A percentile compares a stretch with the other conserved stretches of the same genome.
These are phyloP conservation scores for Microdochium nivale DNA, from an alignment of 2,329 filamentous ascomycete genomes.

Conservation along the genomic window DNA sequence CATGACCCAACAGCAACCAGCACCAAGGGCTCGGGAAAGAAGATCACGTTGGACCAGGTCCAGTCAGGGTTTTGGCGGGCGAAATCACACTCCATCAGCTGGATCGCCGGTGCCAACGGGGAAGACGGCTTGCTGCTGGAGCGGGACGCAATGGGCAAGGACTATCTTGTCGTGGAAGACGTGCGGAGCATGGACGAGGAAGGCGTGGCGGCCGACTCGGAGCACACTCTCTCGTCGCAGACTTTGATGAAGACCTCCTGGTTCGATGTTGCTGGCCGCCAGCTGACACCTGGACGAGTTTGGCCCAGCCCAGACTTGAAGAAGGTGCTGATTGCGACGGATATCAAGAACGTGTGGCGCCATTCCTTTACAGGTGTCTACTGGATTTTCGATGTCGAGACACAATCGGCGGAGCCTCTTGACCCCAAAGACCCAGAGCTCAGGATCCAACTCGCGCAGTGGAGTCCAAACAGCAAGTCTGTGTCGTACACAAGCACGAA, in stretches of 20 bases:
- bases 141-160: conserved; percentile 51
- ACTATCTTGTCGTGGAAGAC: conserved; percentile 81
- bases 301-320: conserved; percentile 78
- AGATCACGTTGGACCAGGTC: conserved; percentile 65
- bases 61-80: conserved; percentile 57
- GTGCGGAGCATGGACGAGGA: conserved; percentile 50
- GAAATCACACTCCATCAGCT: conserved; percentile 58
- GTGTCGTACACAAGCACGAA: conserved; percentile 87
- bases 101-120: conserved; percentile 66
- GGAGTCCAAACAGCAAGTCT: conserved; percentile 81
- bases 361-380: conserved; percentile 82
- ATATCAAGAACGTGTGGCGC: conserved; percentile 71
- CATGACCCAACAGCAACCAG: conserved; percentile 61
- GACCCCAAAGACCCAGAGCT: conserved; percentile 58
- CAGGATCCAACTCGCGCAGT: conserved; percentile 74
- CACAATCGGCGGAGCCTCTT: conserved; percentile 68
- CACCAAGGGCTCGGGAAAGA: conserved; percentile 56
- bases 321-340: conserved; percentile 75
- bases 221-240: conserved; percentile 39
- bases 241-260: conserved; percentile 64
- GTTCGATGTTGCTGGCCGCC: conserved; percentile 52
- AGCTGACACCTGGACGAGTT: conserved; percentile 49
- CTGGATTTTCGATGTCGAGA: conserved; percentile 85
- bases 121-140: conserved; percentile 84
- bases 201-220: conserved; percentile 23